Conservation (phyloP, 2,329 filamentous ascomycete genomes). For the Ophiostoma novo-ulmi region DNA sequence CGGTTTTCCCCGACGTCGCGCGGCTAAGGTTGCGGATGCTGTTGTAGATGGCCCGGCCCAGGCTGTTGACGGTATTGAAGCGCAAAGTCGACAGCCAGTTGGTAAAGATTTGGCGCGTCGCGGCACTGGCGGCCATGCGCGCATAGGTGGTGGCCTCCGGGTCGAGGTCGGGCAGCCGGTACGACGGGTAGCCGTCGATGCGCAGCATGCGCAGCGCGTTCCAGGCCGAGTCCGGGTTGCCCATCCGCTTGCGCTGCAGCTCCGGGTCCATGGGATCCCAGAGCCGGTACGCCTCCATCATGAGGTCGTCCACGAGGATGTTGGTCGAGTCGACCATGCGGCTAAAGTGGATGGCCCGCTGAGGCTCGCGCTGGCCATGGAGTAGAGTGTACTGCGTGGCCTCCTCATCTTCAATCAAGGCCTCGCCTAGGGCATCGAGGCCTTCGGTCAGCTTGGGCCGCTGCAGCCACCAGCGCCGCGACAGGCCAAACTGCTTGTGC, state of each 20-base stretch:
- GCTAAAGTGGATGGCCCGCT: constrained; percentile 21
- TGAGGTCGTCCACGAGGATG: constrained; percentile 33
- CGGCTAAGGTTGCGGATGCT: background rate
- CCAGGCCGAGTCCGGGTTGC: constrained; percentile 33
- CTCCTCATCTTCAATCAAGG: constrained; percentile 23
- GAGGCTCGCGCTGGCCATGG: constrained; percentile 34
- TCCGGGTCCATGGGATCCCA: constrained; percentile 28
- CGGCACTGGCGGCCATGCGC: constrained; percentile 29
- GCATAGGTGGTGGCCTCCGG: constrained; percentile 23
- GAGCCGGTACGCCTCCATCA: constrained; percentile 31
- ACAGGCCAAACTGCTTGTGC: constrained; percentile 23
- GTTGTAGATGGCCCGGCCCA: constrained; percentile 62
- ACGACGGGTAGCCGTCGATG: constrained; percentile 35
- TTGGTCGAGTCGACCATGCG: constrained; percentile 29
- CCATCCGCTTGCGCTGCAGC: constrained; percentile 25
- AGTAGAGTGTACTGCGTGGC: constrained; percentile 11
- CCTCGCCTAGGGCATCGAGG: constrained; percentile 20
- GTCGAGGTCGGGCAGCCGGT: constrained; percentile 30
- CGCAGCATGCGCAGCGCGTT: constrained; percentile 34
- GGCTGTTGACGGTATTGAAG: constrained; percentile 59
- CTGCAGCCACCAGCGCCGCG: constrained; percentile 24
- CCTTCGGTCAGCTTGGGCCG: constrained; percentile 18
- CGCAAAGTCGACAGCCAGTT: constrained; percentile 42
- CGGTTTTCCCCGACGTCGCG: background rate
- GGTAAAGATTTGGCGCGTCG: constrained; percentile 30